These are phyloP conservation scores for Macroventuria anomochaeta DNA, from an alignment of 2,329 filamentous ascomycete genomes.

Conservation along the genomic window DNA sequence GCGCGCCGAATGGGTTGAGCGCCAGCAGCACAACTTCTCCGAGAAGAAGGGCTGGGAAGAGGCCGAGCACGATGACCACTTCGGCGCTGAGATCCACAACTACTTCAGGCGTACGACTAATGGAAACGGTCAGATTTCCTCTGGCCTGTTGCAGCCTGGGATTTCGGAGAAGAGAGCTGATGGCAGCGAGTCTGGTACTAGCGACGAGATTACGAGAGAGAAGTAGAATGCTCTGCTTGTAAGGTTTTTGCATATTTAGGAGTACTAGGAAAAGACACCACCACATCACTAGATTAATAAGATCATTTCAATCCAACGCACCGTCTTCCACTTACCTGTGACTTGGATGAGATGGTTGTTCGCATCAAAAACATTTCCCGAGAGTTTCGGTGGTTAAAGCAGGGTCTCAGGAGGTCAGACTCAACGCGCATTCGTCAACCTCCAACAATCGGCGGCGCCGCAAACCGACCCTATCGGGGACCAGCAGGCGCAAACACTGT, in stretches of 20 bases:
- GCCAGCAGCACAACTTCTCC: conserved; percentile 59
- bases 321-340: background rate
- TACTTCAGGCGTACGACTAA: conserved; percentile 43
- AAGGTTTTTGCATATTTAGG: conserved; percentile 1
- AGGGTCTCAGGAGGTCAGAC: background rate
- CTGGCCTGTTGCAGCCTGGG: conserved; percentile 17
- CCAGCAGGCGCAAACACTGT: conserved; percentile 13
- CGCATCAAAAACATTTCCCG: background rate
- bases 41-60: conserved; percentile 38
- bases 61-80: conserved; percentile 40
- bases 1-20: conserved; percentile 62
- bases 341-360: background rate
- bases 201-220: conserved; percentile 15
- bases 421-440: conserved; percentile 1
- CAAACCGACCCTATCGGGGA: conserved; percentile 4
- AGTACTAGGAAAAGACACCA: conserved; percentile 15
- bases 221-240: conserved; percentile 4
- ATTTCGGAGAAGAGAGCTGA: conserved; percentile 23
- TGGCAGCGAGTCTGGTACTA: conserved; percentile 17
- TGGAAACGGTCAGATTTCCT: conserved; percentile 19
- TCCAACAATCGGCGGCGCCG: conserved; percentile 7
- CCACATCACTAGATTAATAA: conserved; percentile 16
- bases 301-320: background rate
- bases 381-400: background rate
- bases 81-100: conserved; percentile 40